A percentile compares a stretch with the other conserved stretches of the same genome.
These are phyloP conservation scores for Phlegmacium glaucopus DNA, from an alignment of 768 basidiomycete genomes.

Conservation along the genomic window DNA sequence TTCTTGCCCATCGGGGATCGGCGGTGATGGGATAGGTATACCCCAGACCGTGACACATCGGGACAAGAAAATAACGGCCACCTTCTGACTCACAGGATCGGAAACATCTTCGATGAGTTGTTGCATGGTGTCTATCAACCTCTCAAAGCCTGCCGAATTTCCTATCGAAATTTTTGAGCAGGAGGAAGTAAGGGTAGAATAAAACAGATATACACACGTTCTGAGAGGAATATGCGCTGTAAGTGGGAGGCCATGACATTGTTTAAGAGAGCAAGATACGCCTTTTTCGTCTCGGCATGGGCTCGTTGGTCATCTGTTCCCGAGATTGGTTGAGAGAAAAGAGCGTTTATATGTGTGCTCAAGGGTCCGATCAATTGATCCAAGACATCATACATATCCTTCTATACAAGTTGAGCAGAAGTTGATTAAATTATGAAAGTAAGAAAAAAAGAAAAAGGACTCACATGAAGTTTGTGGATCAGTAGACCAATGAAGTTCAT, in stretches of 20 bases:
- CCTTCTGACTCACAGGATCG: slow-evolving; percentile 73
- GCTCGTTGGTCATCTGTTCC: slow-evolving; percentile 86
- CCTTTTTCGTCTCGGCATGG: slow-evolving; percentile 80
- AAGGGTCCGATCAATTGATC: slow-evolving; percentile 89
- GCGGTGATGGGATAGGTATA: slow-evolving; percentile 36
- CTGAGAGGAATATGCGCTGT: slow-evolving; percentile 82
- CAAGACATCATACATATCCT: slow-evolving; percentile 82
- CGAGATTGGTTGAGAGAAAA: slow-evolving; percentile 76
- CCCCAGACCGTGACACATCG: slow-evolving; percentile 70
- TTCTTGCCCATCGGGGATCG: slow-evolving; percentile 31
- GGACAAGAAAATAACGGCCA: slow-evolving; percentile 76
- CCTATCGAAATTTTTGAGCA: slow-evolving; percentile 18
- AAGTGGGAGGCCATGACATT: slow-evolving; percentile 79
- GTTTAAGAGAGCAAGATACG: slow-evolving; percentile 82
- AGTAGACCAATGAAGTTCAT: slow-evolving; percentile 92
- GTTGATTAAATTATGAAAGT: slow-evolving; percentile 1
- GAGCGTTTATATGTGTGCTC: slow-evolving; percentile 71
- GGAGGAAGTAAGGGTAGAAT: background rate
- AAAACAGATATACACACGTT: slow-evolving; percentile 50
- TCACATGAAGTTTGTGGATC: slow-evolving; percentile 87
- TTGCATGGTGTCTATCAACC: slow-evolving; percentile 72
- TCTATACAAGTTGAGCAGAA: slow-evolving; percentile 36
- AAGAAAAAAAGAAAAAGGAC: slow-evolving; percentile 20
- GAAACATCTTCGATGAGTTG: slow-evolving; percentile 70
- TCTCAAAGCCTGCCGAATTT: slow-evolving; percentile 62